Percentiles rank a stretch among this genome's conserved stretches.
These are phyloP conservation scores for Coemansia sp. DNA, from an alignment of 192 early-diverging fungal species.

Conservation along the genomic window DNA sequence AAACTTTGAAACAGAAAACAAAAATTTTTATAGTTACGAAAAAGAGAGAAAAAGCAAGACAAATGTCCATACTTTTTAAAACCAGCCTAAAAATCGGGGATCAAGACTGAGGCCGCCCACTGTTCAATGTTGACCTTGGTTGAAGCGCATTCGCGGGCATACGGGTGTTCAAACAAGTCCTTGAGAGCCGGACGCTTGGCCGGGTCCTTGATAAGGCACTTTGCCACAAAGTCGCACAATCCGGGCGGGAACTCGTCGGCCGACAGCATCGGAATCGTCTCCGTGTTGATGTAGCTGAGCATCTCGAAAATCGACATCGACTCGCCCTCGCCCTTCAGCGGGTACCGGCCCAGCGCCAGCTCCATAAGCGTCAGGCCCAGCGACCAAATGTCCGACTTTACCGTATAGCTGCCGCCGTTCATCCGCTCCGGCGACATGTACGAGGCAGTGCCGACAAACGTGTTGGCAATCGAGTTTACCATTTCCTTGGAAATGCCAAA, in stretches of 20 bases:
- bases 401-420: conserved; percentile 72
- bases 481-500: conserved; percentile 92
- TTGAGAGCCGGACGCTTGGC: conserved; percentile 63
- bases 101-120: conserved; percentile 54
- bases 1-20: not conserved
- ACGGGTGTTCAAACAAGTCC: conserved; percentile 65
- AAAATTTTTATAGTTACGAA: conserved; percentile 56
- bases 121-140: conserved; percentile 65
- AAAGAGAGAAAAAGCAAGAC: not conserved
- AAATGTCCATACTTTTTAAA: not conserved
- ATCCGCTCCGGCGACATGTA: conserved; percentile 89
- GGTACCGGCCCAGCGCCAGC: conserved; percentile 73
- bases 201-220: conserved; percentile 54
- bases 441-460: conserved; percentile 81
- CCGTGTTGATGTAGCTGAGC: conserved; percentile 88
- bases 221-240: conserved; percentile 74
- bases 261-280: conserved; percentile 80
- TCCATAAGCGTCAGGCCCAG: conserved; percentile 82
- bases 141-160: conserved; percentile 53
- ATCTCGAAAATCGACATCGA: conserved; percentile 86
- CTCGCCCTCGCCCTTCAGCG: conserved; percentile 66
- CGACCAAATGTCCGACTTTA: conserved; percentile 82
- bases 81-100: conserved; percentile 25
- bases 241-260: conserved; percentile 68
- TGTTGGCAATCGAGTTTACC: conserved; percentile 79